Base-by-base conservation (phyloP, 2,329 filamentous ascomycete genomes). In the Monilinia polystroma region DNA sequence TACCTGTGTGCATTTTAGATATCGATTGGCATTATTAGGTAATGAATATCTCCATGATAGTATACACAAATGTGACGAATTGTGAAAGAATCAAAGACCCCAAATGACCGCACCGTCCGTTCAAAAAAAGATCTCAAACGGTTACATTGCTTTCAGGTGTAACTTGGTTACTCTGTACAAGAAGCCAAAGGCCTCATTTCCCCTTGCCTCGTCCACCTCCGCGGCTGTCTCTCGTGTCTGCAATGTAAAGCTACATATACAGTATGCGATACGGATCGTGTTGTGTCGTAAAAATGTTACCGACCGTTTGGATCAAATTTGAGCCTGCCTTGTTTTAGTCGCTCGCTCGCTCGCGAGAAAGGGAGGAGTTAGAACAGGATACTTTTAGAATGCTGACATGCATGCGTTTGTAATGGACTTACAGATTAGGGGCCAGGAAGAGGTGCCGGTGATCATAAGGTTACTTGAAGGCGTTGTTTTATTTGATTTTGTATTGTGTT, bases 301-400 rank as follows among this genome's bases (percentile, higher is more conserved):
- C 57, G 57, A 60, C 57, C 32, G 57, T 51, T n/a, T 51, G 57
- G 57, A 60, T 60, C 57, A 18, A 38, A 60, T 49, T 49, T 35
- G 57, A 49, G 57, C 57, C 16, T n/a, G 45, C 43, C 20, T 49
- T 60, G 26, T 10, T 38, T 26, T 26, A 23, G n/a, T 47, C 43
- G 18, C 38, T 57, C 26, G 38, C 55, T 45, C 55, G 26, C 23
- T 11, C 38, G 38, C 26, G 43, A 26, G 56, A 29, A 18, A 59
- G 12, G 56, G 57, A 11, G 43, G 43, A 29, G 43, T 35, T 18
- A 35, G n/a, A 49, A 23, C 16, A 35, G 45, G 43, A 49, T 49
- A 35, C 57, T 49, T 59, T 60, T 60, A 49, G 57, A 35, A 60
- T 60, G 43, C 57, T 49, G 57, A 59, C 57, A 49, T 59, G 43